phyloP scores from a whole-genome alignment of 257 asterid species.

The Apocynum venetum region DNA sequence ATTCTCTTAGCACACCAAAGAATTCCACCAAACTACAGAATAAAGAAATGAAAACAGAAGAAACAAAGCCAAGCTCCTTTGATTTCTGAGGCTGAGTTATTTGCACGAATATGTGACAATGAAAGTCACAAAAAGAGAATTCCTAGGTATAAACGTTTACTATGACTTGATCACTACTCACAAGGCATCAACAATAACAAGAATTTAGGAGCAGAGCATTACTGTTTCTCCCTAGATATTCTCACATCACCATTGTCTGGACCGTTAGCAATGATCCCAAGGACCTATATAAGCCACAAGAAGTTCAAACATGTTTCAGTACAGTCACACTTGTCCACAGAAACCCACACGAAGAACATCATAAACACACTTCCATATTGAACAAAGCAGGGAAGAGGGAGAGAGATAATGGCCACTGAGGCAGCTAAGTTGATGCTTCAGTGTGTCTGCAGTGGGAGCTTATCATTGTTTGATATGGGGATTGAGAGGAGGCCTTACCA shows the following conservation, averaged over 20 bases:
- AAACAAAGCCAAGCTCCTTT: background rate
- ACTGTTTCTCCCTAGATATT: conserved; percentile 10
- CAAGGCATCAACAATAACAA: conserved; percentile 4
- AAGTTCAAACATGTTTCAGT: conserved; percentile 15
- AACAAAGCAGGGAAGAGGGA: background rate
- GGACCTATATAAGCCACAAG: conserved; percentile 25
- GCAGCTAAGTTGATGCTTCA: conserved; percentile 11
- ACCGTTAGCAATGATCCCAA: background rate
- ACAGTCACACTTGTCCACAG: background rate
- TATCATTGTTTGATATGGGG: conserved; percentile 15
- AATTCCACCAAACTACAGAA: background rate
- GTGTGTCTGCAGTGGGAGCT: conserved; percentile 22
- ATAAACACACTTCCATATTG: background rate
- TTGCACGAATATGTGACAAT: no score
- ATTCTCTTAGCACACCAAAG: background rate
- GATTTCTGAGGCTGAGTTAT: background rate
- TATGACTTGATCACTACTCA: background rate
- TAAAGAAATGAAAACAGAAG: background rate
- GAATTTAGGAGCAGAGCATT: background rate
- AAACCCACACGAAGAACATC: background rate
- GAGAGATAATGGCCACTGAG: conserved; percentile 10
- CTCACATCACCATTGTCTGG: background rate
- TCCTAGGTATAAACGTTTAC: conserved; percentile 3
- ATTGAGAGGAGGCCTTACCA: conserved; percentile 29
- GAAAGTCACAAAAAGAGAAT: conserved; percentile 3